phyloP scores from a whole-genome alignment of 2,329 filamentous ascomycete species.

The Penicillium sp. region DNA sequence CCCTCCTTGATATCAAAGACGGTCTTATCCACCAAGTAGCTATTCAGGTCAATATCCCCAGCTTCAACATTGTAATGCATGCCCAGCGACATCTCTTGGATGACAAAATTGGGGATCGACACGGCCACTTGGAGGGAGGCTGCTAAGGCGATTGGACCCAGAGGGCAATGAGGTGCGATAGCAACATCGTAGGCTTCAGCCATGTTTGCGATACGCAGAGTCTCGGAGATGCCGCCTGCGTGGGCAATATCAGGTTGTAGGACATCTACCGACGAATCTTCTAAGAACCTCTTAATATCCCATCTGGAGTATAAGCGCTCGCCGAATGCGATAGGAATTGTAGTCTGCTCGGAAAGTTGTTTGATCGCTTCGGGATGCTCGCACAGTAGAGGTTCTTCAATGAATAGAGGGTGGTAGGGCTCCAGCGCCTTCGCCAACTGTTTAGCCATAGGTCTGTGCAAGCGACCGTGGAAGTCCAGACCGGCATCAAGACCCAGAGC shows the following conservation, averaged over 20 bases:
- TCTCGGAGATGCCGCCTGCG: constrained; percentile 70
- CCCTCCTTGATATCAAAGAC: constrained; percentile 67
- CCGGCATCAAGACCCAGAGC: constrained; percentile 69
- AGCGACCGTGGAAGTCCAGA: constrained; percentile 76
- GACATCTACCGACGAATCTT: constrained; percentile 67
- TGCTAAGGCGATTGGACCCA: constrained; percentile 71
- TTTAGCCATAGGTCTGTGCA: constrained; percentile 77
- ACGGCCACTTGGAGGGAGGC: constrained; percentile 68
- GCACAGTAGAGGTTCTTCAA: constrained; percentile 70
- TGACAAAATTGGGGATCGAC: constrained; percentile 65
- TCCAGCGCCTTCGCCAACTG: constrained; percentile 68
- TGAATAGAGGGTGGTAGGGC: constrained; percentile 68
- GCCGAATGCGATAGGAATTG: constrained; percentile 68
- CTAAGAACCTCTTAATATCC: constrained; percentile 71
- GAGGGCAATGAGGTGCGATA: constrained; percentile 70
- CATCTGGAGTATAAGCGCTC: constrained; percentile 71
- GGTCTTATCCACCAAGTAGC: constrained; percentile 63
- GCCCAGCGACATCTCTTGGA: constrained; percentile 75
- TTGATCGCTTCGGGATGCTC: constrained; percentile 69
- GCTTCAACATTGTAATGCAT: constrained; percentile 73
- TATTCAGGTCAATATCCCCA: constrained; percentile 64
- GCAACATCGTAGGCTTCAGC: constrained; percentile 72
- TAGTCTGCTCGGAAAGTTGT: constrained; percentile 64
- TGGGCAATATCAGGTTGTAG: constrained; percentile 72
- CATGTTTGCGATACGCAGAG: constrained; percentile 67